Conservation (phyloP, 108 stramenopile genomes). For the Parietichytrium sp. region DNA sequence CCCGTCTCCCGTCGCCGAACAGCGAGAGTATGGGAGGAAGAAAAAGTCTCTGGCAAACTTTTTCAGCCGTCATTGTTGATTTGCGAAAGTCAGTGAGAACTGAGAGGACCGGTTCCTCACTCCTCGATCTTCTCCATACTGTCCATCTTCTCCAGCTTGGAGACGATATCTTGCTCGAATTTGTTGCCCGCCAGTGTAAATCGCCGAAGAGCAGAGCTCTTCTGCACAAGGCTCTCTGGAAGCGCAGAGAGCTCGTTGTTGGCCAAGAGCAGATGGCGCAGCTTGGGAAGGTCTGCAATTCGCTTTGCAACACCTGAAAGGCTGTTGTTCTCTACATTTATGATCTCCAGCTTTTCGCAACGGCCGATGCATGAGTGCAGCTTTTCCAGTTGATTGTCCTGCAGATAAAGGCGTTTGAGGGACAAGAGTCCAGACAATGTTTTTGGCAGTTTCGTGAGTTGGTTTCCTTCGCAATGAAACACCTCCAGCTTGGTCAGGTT, state of each 20-base stretch:
- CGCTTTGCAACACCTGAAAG: slow-evolving; percentile 5
- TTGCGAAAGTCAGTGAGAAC: too few relatives aligned
- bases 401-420: slow-evolving; percentile 32
- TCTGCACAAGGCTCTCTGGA: not conserved
- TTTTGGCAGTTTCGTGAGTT: not conserved
- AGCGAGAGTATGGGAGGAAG: too few relatives aligned
- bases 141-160: slow-evolving; percentile 21
- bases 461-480: not conserved
- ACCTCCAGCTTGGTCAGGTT: not conserved
- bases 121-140: slow-evolving; percentile 26
- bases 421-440: not conserved
- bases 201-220: not conserved
- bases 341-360: not conserved
- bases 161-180: not conserved
- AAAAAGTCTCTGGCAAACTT: too few relatives aligned
- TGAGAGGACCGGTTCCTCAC: too few relatives aligned
- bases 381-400: slow-evolving; percentile 7
- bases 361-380: slow-evolving; percentile 17
- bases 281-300: slow-evolving; percentile 25
- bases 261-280: not conserved
- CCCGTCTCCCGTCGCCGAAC: too few relatives aligned
- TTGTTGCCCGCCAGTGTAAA: slow-evolving; percentile 18
- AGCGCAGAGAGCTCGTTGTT: not conserved
- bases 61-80: too few relatives aligned
- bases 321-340: slow-evolving; percentile 18